Evolutionary conservation across 208 protist genomes (phyloP), one percentile per base, ranked within the genome.

Genomic region (Leishmania aethiopica): DNA sequence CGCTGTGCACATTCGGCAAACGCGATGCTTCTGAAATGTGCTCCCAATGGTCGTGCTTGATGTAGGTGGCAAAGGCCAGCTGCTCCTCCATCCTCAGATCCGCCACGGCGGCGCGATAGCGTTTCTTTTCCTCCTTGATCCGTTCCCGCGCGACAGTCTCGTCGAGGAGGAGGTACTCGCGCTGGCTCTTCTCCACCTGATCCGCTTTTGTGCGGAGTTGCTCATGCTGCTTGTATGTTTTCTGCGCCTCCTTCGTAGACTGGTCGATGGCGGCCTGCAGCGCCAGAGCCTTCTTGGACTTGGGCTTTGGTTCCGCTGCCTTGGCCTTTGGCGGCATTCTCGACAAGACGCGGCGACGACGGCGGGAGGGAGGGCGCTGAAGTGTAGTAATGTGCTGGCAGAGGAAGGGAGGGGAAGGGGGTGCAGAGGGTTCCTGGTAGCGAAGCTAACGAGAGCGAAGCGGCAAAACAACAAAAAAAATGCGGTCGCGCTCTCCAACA

Each of bases 141-240:
- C 96, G 89, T 47, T 92, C 92, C 40, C 84, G 83, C 47, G 96
- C 94, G 7, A 95, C 80, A 0, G 86, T 84, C 17, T 77, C 64
- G 35, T 92, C 89, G 42, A 97, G 85, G 25, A 87, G 82, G 11
- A 83, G 57, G 37, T 84, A 75, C 71, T 95, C 91, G 53, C 91
- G 88, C 47, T 86, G 76, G 10, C 71, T n/a, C 62, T 91, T 92
- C 76, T 98, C 95, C 15, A 78, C 72, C 1, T 82, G 83, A 73
- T 98, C 93, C 22, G 78, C 83, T 42, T 80, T 79, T 0, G 85
- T 55, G 0, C 96, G 91, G 64, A 94, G 81, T 60, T 89, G 74
- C 74, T 98, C 96, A 81, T 97, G 96, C 66, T 96, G 88, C 80
- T 94, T 93, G 86, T 89, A 98, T 47, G 95, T 80, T 66, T 92